A percentile compares a stretch with the other conserved stretches of the same genome.
Conservation (phyloP, 2,329 filamentous ascomycete species). For the Pseudocercospora cruenta region DNA sequence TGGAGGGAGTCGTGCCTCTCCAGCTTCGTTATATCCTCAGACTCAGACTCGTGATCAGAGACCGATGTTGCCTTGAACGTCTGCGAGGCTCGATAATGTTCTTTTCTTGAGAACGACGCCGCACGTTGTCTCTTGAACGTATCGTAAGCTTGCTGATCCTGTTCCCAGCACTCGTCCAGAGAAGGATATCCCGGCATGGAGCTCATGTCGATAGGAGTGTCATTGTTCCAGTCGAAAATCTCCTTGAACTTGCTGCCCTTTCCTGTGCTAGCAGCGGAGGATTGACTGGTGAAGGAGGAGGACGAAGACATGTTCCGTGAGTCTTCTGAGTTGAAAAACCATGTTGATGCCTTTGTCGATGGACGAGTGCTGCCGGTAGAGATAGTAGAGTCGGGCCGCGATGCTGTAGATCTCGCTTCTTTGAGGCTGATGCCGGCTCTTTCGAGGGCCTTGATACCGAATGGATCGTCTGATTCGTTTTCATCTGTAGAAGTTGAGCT, state of each 20-base stretch:
- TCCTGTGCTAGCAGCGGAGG: background rate
- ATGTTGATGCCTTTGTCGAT: background rate
- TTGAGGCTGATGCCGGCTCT: background rate
- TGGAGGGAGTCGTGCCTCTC: too few relatives aligned
- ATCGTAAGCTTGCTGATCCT: background rate
- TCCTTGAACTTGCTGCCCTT: too few relatives aligned
- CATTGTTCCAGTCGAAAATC: background rate
- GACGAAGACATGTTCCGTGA: background rate
- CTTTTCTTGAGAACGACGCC: background rate
- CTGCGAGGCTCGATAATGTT: background rate
- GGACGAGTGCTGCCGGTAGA: background rate
- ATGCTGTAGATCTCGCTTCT: background rate
- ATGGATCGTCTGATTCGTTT: background rate
- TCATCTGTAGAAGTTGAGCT: background rate
- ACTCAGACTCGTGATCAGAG: too few relatives aligned
- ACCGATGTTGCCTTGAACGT: background rate
- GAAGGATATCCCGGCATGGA: background rate
- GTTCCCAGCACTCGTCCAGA: background rate
- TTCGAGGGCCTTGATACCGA: background rate
- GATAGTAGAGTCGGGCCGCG: background rate
- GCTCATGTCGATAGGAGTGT: background rate
- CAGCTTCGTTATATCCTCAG: too few relatives aligned
- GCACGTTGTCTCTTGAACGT: background rate
- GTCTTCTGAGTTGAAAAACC: background rate
- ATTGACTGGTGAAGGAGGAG: background rate